Evolutionary conservation across 192 early-diverging fungal genomes (phyloP).

Genomic region (Backusella luteola): DNA sequence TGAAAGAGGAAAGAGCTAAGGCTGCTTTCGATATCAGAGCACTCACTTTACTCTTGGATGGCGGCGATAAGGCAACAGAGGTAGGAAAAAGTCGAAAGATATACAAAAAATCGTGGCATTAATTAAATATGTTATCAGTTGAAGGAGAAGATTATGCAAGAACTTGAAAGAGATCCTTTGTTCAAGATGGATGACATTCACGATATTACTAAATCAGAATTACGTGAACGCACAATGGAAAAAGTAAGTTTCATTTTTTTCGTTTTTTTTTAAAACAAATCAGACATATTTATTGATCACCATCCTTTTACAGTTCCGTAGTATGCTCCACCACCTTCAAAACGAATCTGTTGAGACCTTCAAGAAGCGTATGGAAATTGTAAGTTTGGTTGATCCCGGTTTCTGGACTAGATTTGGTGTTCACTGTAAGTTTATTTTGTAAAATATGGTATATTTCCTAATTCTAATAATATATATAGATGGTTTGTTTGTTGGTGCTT

Average conservation of each 20-base stretch:
- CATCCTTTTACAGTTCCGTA: slow-evolving; percentile 46
- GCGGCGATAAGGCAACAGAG: slow-evolving; percentile 60
- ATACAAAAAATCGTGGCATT: too few relatives aligned
- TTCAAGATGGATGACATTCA: slow-evolving; percentile 80
- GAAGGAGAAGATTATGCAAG: slow-evolving; percentile 80
- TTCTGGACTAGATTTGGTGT: slow-evolving; percentile 93
- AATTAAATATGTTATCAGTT: slow-evolving; percentile 28
- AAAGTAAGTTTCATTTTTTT: slow-evolving; percentile 52
- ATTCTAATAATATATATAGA: slow-evolving; percentile 9
- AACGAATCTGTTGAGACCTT: slow-evolving; percentile 71
- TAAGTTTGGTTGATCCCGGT: slow-evolving; percentile 81
- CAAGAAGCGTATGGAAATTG: slow-evolving; percentile 75
- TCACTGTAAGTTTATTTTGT: slow-evolving; percentile 52
- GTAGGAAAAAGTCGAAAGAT: neutral
- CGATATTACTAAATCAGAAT: slow-evolving; percentile 71
- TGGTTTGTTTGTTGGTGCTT: slow-evolving; percentile 88
- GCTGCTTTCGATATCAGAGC: slow-evolving; percentile 76
- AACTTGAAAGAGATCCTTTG: slow-evolving; percentile 82
- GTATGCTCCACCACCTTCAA: slow-evolving; percentile 68
- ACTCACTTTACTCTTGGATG: slow-evolving; percentile 84
- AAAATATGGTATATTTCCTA: neutral
- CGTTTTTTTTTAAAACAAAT: neutral
- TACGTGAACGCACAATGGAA: slow-evolving; percentile 83
- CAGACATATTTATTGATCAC: neutral
- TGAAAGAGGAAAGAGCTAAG: slow-evolving; percentile 73